A percentile compares a stretch with the other conserved stretches of the same genome.
phyloP scores from a whole-genome alignment of 345 rosid species.

The Ceriops tagal region DNA sequence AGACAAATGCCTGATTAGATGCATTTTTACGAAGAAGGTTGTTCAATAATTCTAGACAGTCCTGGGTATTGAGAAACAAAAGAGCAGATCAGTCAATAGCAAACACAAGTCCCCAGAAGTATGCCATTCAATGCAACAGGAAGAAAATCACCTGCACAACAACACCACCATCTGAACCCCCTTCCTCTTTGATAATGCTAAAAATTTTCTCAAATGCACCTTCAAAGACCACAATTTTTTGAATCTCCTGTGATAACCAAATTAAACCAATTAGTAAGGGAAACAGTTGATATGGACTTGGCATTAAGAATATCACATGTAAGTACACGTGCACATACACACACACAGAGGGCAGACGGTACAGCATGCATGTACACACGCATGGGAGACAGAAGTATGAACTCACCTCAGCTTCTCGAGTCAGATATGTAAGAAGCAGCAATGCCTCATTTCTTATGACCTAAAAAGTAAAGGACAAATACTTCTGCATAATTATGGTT shows the following conservation, averaged over 20 bases:
- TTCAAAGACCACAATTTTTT: conserved; percentile 97
- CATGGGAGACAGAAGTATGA: not conserved
- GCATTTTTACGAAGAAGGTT: conserved; percentile 80
- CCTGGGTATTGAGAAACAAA: conserved; percentile 43
- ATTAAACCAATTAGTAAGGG: conserved; percentile 20
- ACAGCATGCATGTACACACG: no score
- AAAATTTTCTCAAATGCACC: conserved; percentile 95
- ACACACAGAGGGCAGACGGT: no score
- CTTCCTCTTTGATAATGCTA: conserved; percentile 92
- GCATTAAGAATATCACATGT: not conserved
- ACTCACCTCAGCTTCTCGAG: conserved; percentile 93
- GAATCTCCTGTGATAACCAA: conserved; percentile 67
- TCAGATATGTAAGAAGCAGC: conserved; percentile 86
- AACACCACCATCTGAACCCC: conserved; percentile 96
- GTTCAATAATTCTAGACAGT: conserved; percentile 86
- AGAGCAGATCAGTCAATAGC: conserved; percentile 2
- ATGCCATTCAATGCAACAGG: not conserved
- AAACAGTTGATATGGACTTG: conserved; percentile 4
- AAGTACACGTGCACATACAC: no score
- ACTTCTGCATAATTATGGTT: not conserved
- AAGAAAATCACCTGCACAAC: conserved; percentile 79
- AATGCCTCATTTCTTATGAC: conserved; percentile 94
- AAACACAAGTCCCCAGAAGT: not conserved
- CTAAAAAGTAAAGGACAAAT: conserved; percentile 41
- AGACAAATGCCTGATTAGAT: conserved; percentile 73